Evolutionary conservation across 305 asterid genomes (phyloP).

Genomic region (Fraxinus dipetala): DNA sequence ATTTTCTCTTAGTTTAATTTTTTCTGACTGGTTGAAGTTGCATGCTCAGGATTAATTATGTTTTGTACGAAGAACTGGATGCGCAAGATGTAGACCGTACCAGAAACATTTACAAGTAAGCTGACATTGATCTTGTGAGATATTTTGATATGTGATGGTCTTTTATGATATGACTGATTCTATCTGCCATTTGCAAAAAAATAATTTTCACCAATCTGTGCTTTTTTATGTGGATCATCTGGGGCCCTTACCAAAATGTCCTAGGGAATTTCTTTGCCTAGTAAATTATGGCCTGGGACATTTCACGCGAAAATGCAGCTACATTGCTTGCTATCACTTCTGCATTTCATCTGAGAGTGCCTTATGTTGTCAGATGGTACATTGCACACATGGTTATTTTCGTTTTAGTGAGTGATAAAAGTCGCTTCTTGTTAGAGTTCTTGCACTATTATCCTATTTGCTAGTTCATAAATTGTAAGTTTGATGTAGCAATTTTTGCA

Average conservation of each 20-base stretch:
- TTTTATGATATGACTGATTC: neutral
- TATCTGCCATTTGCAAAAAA: neutral
- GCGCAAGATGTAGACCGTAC: constrained; percentile 63
- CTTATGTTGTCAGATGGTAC: neutral
- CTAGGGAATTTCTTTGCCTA: neutral
- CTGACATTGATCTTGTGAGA: neutral
- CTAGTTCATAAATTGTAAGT: neutral
- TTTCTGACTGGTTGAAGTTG: constrained; percentile 19
- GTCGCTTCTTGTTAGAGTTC: neutral
- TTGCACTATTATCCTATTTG: neutral
- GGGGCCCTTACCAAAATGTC: neutral
- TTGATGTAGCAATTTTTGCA: neutral
- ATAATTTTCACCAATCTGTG: neutral
- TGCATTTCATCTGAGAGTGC: neutral
- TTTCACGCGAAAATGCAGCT: neutral
- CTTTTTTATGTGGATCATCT: neutral
- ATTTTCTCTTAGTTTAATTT: neutral
- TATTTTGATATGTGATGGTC: neutral
- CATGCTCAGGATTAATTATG: constrained; percentile 68
- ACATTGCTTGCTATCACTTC: neutral
- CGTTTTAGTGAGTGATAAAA: neutral
- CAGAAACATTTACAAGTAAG: constrained; percentile 71
- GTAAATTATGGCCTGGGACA: neutral
- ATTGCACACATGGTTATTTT: neutral
- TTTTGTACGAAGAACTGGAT: constrained; percentile 71